phyloP scores from a whole-genome alignment of 2,329 filamentous ascomycete species.

The Davidsoniella virescens region DNA sequence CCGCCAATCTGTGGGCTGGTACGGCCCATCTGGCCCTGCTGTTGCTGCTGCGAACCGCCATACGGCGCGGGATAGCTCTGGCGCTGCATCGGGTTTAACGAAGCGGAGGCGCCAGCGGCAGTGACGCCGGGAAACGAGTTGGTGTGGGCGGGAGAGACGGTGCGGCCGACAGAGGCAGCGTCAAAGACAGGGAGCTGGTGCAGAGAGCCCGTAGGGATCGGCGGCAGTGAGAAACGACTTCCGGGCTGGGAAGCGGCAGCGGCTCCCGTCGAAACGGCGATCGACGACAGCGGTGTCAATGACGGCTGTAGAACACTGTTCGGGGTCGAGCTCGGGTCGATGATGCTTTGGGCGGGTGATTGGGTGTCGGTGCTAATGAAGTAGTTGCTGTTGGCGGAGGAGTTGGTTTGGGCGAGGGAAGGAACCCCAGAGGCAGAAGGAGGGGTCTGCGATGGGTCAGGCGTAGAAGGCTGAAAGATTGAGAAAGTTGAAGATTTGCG shows the following conservation, averaged over 20 bases:
- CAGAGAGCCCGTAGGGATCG: slow-evolving; percentile 2
- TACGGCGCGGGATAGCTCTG: slow-evolving; percentile 22
- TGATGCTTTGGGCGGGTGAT: background rate
- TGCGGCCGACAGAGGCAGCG: slow-evolving; percentile 12
- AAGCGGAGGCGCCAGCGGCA: slow-evolving; percentile 13
- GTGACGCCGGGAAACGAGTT: background rate
- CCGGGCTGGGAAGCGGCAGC: background rate
- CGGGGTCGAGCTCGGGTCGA: slow-evolving; percentile 3
- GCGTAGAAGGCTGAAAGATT: slow-evolving; percentile 30
- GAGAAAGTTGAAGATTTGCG: slow-evolving; percentile 45
- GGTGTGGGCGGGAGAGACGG: slow-evolving; percentile 29
- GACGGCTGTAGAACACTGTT: background rate
- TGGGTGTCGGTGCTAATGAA: slow-evolving; percentile 16
- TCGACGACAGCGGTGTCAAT: background rate
- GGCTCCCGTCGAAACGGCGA: background rate
- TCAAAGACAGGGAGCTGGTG: slow-evolving; percentile 8
- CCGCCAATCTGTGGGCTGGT: slow-evolving; percentile 34
- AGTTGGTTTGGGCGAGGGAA: background rate
- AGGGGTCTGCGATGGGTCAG: slow-evolving; percentile 8
- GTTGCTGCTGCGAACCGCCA: slow-evolving; percentile 2
- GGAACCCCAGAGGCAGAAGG: slow-evolving; percentile 7
- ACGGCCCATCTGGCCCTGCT: slow-evolving; percentile 25
- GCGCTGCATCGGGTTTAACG: slow-evolving; percentile 40
- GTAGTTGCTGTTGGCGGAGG: slow-evolving; percentile 23
- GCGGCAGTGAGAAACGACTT: slow-evolving; percentile 6